Conservation (phyloP, 768 basidiomycete species). For the Pleurotus giganteus region DNA sequence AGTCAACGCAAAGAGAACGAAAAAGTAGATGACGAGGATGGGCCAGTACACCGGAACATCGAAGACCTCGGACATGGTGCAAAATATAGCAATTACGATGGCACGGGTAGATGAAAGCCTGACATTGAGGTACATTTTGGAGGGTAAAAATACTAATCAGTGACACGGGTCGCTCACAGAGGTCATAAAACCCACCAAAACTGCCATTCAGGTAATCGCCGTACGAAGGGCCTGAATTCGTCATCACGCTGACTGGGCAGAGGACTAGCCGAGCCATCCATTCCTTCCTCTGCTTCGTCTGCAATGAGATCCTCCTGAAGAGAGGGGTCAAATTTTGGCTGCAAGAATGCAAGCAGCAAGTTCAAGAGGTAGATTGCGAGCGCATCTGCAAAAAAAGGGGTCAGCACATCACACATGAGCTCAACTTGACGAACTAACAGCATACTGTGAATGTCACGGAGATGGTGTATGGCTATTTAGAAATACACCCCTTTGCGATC, state of each 20-base stretch:
- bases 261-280: conserved; percentile 49
- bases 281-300: conserved; percentile 94
- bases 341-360: conserved; percentile 94
- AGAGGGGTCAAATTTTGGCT: conserved; percentile 97
- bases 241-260: conserved; percentile 79
- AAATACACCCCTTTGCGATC: neutral
- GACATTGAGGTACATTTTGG: neutral
- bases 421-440: conserved; percentile 46
- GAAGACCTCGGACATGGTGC: conserved; percentile 81
- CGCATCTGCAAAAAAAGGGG: conserved; percentile 32
- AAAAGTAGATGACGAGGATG: conserved; percentile 96
- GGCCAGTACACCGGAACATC: conserved; percentile 99
- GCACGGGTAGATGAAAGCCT: conserved; percentile 94
- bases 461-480: neutral
- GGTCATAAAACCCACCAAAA: conserved; percentile 64
- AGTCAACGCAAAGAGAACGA: conserved; percentile 89
- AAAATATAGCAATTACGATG: conserved; percentile 74
- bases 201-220: conserved; percentile 94
- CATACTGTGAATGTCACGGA: conserved; percentile 44
- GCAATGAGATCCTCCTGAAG: conserved; percentile 90
- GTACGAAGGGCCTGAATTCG: conserved; percentile 96
- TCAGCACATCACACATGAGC: neutral
- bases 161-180: neutral
- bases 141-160: neutral
- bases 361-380: conserved; percentile 95